Percentiles rank a stretch among this genome's conserved stretches.
These are phyloP conservation scores for Agrocybe praecox DNA, from an alignment of 768 basidiomycete species.

Conservation along the genomic window DNA sequence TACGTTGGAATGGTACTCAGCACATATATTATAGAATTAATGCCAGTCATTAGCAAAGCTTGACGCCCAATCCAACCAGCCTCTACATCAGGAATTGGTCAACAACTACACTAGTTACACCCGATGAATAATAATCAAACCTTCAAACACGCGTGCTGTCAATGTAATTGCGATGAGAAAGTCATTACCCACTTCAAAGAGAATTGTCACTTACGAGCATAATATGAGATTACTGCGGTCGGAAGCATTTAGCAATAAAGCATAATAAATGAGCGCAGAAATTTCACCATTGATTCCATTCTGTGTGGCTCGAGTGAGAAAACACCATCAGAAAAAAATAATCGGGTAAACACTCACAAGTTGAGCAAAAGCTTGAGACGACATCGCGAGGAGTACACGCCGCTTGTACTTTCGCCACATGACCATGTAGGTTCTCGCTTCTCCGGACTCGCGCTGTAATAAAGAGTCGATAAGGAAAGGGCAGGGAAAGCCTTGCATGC, in stretches of 20 bases:
- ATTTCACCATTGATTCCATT: conserved; percentile 90
- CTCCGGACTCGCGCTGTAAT: conserved; percentile 74
- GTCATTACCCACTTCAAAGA: conserved; percentile 5
- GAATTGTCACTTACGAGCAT: conserved; percentile 68
- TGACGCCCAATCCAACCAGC: conserved; percentile 95
- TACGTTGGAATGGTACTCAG: conserved; percentile 84
- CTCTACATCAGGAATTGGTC: conserved; percentile 46
- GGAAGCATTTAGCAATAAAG: conserved; percentile 3
- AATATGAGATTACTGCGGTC: conserved; percentile 83
- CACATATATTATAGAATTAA: conserved; percentile 84
- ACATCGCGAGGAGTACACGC: conserved; percentile 91
- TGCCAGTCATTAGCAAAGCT: conserved; percentile 94
- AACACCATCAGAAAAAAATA: conserved; percentile 10
- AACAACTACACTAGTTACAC: conserved; percentile 2
- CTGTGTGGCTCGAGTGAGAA: conserved; percentile 37
- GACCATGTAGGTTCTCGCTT: conserved; percentile 70
- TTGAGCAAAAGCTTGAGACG: conserved; percentile 94
- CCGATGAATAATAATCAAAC: conserved; percentile 36
- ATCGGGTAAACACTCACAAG: conserved; percentile 54
- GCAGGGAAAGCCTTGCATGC: background rate
- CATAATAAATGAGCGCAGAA: background rate
- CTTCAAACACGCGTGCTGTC: conserved; percentile 88
- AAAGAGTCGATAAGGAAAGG: background rate
- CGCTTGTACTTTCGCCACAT: conserved; percentile 92
- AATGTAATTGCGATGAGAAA: conserved; percentile 2